Evolutionary conservation across 2,329 filamentous ascomycete species (phyloP), one percentile per base, ranked within the genome.

Genomic region (Colletotrichum limetticola): DNA sequence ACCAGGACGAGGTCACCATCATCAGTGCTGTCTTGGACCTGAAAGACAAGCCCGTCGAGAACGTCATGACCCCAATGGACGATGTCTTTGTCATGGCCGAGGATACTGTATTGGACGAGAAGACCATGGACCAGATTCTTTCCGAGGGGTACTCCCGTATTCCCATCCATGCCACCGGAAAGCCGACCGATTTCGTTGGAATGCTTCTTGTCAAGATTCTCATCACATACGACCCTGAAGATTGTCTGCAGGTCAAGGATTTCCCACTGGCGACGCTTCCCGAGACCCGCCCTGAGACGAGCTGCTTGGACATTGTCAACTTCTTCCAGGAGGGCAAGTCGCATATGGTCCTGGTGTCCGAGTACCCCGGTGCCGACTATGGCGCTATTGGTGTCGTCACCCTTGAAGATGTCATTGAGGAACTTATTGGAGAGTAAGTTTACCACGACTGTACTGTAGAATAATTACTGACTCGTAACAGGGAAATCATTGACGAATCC

Each of bases 291-390:
- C 95, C 97, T 0, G 95, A 98, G 80, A 99, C 97, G 0, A 98
- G 95, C 85, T 99, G 97, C 81, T 85, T 99, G 68, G 97, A 99
- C 82, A 98, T 99, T 78, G 95, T 99, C 84, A 99, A 99, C 85
- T 99, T 98, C 83, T 99, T 99, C 86, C 97, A 99, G 83, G 97
- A 99, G 86, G 97, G 97, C 78, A 99, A 99, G 82, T 98, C 95
- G 1, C 97, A 99, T 82, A 98, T 99, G 95, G 96, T 98, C 0
- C 87, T 99, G 32, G 97, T 98, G 9, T 98, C 96, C 0, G 94
- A 98, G 78, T 88, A 84, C 37, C 97, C 97, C 1, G 95, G 96
- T n/a, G 94, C 97, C 76, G 92, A 97, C 78, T 92, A 94, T 78
- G 97, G 97, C 58, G 95, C 95, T 6, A 86, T 98, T 14, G 97